Evolutionary conservation across 23 red algal genomes (phyloP).

Genomic region (Gracilaria domingensis): DNA sequence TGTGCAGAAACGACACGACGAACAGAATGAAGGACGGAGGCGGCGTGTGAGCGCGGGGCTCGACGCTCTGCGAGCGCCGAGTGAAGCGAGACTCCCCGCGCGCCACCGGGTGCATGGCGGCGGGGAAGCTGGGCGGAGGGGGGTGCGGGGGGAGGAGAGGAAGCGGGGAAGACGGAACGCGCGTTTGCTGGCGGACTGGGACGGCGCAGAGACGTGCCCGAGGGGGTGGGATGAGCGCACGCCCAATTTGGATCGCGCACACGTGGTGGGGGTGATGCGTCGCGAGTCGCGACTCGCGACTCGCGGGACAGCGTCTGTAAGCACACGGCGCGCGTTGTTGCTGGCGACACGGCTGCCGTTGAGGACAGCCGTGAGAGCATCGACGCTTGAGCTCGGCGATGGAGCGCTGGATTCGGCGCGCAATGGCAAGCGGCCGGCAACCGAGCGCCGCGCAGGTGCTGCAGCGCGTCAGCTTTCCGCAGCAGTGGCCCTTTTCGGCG

Average conservation of each 20-base stretch:
- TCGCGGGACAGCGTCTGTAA: too few relatives aligned
- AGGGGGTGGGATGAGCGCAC: neutral
- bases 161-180: neutral
- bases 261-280: too few relatives aligned
- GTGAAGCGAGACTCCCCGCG: slow-evolving; percentile 63
- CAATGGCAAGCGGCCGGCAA: neutral
- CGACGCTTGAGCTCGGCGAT: slow-evolving; percentile 1
- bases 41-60: slow-evolving; percentile 20
- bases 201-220: too few relatives aligned
- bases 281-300: too few relatives aligned
- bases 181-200: too few relatives aligned
- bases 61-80: slow-evolving; percentile 47
- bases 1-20: slow-evolving; percentile 8
- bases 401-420: slow-evolving; percentile 24
- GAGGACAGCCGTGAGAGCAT: neutral
- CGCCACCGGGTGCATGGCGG: slow-evolving; percentile 71
- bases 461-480: slow-evolving; percentile 39
- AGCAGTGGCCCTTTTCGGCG: slow-evolving; percentile 81
- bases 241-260: slow-evolving; percentile 26
- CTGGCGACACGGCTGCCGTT: too few relatives aligned
- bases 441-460: slow-evolving; percentile 47
- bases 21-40: slow-evolving; percentile 20
- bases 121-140: neutral
- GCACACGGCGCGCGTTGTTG: neutral
- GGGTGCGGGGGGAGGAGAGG: neutral